These are phyloP conservation scores for Amniculicola lignicola DNA, from an alignment of 495 filamentous ascomycete genomes.

Conservation along the genomic window DNA sequence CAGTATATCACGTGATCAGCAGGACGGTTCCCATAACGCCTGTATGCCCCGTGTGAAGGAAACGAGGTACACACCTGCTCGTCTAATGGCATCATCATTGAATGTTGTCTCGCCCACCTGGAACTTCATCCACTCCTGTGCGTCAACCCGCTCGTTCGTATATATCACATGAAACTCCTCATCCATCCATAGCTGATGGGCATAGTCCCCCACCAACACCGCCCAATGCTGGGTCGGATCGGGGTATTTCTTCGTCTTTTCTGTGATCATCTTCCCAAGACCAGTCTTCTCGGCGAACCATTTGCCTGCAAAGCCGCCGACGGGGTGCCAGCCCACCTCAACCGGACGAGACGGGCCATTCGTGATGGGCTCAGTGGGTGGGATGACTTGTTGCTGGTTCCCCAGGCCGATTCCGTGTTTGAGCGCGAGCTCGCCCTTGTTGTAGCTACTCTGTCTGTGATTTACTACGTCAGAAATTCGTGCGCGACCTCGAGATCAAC, in stretches of 20 bases:
- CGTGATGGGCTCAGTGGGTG: slow-evolving; percentile 36
- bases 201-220: slow-evolving; percentile 47
- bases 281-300: slow-evolving; percentile 47
- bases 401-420: slow-evolving; percentile 46
- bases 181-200: slow-evolving; percentile 47
- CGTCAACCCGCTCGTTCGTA: slow-evolving; percentile 41
- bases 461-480: not conserved
- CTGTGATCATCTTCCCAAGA: slow-evolving; percentile 46
- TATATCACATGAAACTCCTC: slow-evolving; percentile 49
- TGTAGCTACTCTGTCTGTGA: not conserved
- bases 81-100: slow-evolving; percentile 48
- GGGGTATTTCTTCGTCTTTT: slow-evolving; percentile 44
- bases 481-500: not conserved
- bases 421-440: slow-evolving; percentile 42
- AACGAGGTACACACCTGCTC: slow-evolving; percentile 39
- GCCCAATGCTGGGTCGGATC: slow-evolving; percentile 54
- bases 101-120: slow-evolving; percentile 47
- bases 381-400: slow-evolving; percentile 45
- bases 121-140: slow-evolving; percentile 43
- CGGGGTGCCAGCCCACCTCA: slow-evolving; percentile 50
- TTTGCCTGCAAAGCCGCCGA: slow-evolving; percentile 43
- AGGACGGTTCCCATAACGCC: slow-evolving; percentile 4
- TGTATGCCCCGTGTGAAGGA: no score
- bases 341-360: slow-evolving; percentile 39
- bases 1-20: not conserved